phyloP scores from a whole-genome alignment of 371 early-diverging fungal genomes.

The Mortierella sp. region DNA sequence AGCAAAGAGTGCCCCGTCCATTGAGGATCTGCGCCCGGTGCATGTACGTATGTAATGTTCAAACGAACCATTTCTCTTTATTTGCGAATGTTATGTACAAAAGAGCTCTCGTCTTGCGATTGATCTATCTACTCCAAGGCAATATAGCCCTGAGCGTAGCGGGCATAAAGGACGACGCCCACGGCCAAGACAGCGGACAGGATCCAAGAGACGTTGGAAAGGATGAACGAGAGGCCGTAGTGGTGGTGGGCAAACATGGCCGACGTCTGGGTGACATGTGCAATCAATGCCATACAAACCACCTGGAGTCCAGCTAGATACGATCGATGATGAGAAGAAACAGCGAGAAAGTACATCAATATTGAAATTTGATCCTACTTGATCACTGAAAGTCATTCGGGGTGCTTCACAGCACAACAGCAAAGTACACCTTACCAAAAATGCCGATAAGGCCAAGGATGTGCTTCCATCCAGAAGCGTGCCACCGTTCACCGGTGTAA shows the following conservation, averaged over 20 bases:
- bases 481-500: constrained; percentile 50
- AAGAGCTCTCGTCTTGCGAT: not conserved
- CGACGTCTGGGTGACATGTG: constrained; percentile 44
- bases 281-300: constrained; percentile 43
- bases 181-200: constrained; percentile 28
- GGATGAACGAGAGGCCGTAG: constrained; percentile 44
- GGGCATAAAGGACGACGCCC: constrained; percentile 39
- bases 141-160: constrained; percentile 42
- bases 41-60: not conserved
- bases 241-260: constrained; percentile 48
- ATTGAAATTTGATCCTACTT: not conserved
- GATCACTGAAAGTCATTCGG: not conserved
- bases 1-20: not conserved
- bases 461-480: constrained; percentile 51
- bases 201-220: constrained; percentile 47
- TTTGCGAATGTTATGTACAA: not conserved
- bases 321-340: not conserved
- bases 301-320: constrained; percentile 45
- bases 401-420: not conserved
- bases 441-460: constrained; percentile 47
- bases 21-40: not conserved
- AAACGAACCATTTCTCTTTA: not conserved
- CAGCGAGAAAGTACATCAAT: not conserved
- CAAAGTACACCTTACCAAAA: constrained; percentile 29
- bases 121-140: constrained; percentile 31